Conservation (phyloP, 164 flowering plant genomes). For the Aristolochia contorta region DNA sequence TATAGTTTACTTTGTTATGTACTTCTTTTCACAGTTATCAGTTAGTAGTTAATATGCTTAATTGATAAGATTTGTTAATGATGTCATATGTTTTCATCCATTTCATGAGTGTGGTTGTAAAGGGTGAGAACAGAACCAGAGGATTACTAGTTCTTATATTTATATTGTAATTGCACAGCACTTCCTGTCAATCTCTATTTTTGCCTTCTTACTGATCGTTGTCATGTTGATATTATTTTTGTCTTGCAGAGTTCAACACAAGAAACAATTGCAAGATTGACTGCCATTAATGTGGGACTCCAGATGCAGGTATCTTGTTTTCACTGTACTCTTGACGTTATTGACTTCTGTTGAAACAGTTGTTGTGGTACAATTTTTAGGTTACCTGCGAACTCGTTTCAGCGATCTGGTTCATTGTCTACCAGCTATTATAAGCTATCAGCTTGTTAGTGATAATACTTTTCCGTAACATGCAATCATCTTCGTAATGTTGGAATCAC, state of each 20-base stretch:
- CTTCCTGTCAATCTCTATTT: background rate
- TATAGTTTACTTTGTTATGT: no score
- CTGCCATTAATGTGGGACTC: slow-evolving; percentile 32
- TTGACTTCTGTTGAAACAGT: background rate
- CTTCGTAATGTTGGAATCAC: no score
- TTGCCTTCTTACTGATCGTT: background rate
- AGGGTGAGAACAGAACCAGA: background rate
- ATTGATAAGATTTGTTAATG: background rate
- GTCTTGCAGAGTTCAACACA: slow-evolving; percentile 32
- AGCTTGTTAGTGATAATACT: no score
- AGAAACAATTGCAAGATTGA: slow-evolving; percentile 36
- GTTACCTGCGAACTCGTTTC: background rate
- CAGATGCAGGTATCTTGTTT: slow-evolving; percentile 35
- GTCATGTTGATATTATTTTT: background rate
- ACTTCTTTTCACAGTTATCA: no score
- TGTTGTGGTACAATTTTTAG: background rate
- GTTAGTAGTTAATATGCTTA: background rate
- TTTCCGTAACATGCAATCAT: no score
- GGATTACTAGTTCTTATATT: no score
- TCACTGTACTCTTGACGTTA: background rate
- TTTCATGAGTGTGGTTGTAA: background rate
- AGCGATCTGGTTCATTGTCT: background rate
- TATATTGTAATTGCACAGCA: no score
- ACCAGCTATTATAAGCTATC: background rate
- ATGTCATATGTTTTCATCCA: background rate